Percentiles rank a stretch among this genome's conserved stretches.
Conservation (phyloP, 2,329 filamentous ascomycete genomes). For the Scedosporium apiospermum region DNA sequence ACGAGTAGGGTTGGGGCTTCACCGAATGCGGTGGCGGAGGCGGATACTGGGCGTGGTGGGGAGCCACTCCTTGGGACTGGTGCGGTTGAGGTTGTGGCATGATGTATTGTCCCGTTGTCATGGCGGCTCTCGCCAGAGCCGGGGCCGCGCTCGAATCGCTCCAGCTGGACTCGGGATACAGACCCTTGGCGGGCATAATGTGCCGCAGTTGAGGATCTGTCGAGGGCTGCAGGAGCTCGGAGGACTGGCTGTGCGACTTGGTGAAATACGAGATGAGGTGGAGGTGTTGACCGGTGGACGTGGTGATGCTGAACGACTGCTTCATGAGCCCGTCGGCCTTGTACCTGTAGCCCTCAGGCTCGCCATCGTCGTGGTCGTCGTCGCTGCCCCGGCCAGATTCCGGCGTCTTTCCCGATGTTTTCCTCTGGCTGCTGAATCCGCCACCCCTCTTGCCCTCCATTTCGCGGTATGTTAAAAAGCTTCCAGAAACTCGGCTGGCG, state of each 20-base stretch:
- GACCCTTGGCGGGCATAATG: slow-evolving; percentile 81
- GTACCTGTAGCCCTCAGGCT: slow-evolving; percentile 86
- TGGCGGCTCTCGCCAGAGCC: slow-evolving; percentile 67
- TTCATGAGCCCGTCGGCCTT: slow-evolving; percentile 98
- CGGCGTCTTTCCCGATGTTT: slow-evolving; percentile 64
- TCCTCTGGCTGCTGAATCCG: slow-evolving; percentile 47
- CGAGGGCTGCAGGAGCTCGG: slow-evolving; percentile 71
- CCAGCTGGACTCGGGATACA: slow-evolving; percentile 94
- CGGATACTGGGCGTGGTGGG: slow-evolving; percentile 13
- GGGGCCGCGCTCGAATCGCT: slow-evolving; percentile 76
- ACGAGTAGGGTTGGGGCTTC: slow-evolving; percentile 26
- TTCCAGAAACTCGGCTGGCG: slow-evolving; percentile 91
- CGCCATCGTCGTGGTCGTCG: slow-evolving; percentile 74
- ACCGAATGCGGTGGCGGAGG: slow-evolving; percentile 17
- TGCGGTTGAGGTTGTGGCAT: slow-evolving; percentile 9
- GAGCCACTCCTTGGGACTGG: slow-evolving; percentile 21
- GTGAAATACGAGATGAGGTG: slow-evolving; percentile 98
- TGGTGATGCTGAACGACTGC: slow-evolving; percentile 98
- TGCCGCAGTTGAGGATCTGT: slow-evolving; percentile 70
- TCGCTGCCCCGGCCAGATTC: slow-evolving; percentile 75
- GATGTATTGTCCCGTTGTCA: slow-evolving; percentile 36
- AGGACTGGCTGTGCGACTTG: slow-evolving; percentile 58
- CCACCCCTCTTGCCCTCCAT: slow-evolving; percentile 98
- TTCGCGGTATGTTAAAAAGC: slow-evolving; percentile 93
- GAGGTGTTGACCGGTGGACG: slow-evolving; percentile 76